Evolutionary conservation across 305 asterid species (phyloP).

Genomic region (Striga hermonthica): DNA sequence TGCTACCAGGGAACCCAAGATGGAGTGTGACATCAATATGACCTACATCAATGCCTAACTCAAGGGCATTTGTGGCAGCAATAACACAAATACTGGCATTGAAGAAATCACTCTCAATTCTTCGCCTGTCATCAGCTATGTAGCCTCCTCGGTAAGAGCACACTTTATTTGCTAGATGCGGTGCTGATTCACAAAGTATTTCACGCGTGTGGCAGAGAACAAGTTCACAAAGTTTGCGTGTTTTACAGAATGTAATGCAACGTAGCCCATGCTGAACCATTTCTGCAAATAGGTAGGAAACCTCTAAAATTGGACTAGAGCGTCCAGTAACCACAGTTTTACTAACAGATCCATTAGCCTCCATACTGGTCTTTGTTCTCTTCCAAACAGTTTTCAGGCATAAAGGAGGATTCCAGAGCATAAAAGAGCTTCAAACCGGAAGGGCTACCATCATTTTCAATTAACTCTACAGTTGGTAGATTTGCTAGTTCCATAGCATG

Average conservation of each 20-base stretch:
- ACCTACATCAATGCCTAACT: conserved; percentile 97
- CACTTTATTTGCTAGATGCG: conserved; percentile 60
- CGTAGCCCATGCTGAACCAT: conserved; percentile 96
- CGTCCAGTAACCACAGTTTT: conserved; percentile 60
- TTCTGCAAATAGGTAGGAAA: conserved; percentile 82
- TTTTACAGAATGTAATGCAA: conserved; percentile 91
- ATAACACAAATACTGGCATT: conserved; percentile 72
- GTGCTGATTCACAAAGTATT: conserved; percentile 61
- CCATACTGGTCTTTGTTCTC: conserved; percentile 42
- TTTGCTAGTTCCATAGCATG: conserved; percentile 89
- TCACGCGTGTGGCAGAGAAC: conserved; percentile 91
- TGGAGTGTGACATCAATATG: conserved; percentile 91
- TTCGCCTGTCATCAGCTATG: conserved; percentile 90
- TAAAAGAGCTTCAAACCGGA: conserved; percentile 75
- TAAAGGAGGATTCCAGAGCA: conserved; percentile 95
- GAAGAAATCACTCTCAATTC: conserved; percentile 75
- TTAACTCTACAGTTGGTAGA: conserved; percentile 59
- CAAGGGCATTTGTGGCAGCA: conserved; percentile 97
- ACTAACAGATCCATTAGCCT: conserved; percentile 39
- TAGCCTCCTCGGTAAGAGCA: conserved; percentile 87
- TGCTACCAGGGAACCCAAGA: conserved; percentile 97
- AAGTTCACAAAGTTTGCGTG: conserved; percentile 96
- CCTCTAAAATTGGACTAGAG: conserved; percentile 91
- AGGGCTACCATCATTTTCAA: conserved; percentile 93
- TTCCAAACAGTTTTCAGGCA: conserved; percentile 62